phyloP scores from a whole-genome alignment of 2,329 filamentous ascomycete genomes.

The Zasmidium citrigriseum region DNA sequence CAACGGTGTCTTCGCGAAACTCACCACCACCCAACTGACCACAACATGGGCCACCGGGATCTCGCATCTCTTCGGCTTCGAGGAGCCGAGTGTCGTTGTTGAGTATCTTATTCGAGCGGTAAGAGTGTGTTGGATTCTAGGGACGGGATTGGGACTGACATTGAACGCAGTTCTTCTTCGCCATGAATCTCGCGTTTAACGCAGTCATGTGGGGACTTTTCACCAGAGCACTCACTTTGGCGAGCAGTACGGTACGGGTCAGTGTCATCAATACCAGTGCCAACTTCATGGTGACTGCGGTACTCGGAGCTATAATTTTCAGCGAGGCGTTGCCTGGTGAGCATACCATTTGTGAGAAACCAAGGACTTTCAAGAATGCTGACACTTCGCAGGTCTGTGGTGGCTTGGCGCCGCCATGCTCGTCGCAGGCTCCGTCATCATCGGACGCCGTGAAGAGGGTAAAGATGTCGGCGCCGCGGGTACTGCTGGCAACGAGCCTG shows the following conservation, averaged over 20 bases:
- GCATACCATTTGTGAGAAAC: slow-evolving; percentile 7
- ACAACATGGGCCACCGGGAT: slow-evolving; percentile 53
- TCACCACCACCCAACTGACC: slow-evolving; percentile 67
- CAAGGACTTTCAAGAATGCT: too few species aligned
- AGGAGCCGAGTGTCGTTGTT: slow-evolving; percentile 47
- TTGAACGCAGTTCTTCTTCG: slow-evolving; percentile 66
- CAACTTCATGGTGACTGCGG: slow-evolving; percentile 77
- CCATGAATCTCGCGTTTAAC: slow-evolving; percentile 73
- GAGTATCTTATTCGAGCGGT: slow-evolving; percentile 55
- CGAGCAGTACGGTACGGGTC: slow-evolving; percentile 75
- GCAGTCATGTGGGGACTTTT: slow-evolving; percentile 84
- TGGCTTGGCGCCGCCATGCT: slow-evolving; percentile 72
- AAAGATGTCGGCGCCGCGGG: slow-evolving; percentile 31
- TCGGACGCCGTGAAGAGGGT: slow-evolving; percentile 67
- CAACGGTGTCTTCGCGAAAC: slow-evolving; percentile 81
- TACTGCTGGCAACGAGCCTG: slow-evolving; percentile 21
- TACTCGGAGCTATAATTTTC: slow-evolving; percentile 71
- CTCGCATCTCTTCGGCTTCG: slow-evolving; percentile 49
- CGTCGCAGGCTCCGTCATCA: slow-evolving; percentile 75
- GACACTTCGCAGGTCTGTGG: slow-evolving; percentile 57
- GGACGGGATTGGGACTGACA: neutral
- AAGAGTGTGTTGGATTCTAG: slow-evolving; percentile 30
- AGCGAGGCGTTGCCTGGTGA: slow-evolving; percentile 64
- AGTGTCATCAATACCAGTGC: slow-evolving; percentile 79
- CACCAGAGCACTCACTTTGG: slow-evolving; percentile 72